Evolutionary conservation across 805 yeast genomes (phyloP), one percentile per base, ranked within the genome.

Genomic region (Candida gorgasii): DNA sequence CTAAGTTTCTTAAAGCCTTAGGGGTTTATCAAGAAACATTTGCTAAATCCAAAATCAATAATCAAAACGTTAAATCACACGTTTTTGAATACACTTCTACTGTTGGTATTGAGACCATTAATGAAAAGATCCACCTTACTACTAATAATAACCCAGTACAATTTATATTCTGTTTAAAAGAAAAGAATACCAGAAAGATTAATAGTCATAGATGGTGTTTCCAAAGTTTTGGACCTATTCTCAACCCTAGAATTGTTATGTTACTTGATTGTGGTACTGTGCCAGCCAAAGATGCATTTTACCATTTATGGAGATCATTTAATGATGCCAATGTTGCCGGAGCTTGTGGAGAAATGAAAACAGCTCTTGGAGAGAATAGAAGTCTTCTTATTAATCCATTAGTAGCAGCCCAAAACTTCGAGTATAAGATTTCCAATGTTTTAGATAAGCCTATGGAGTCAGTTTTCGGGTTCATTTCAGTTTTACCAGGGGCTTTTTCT

Each of bases 121-220:
- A 80, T 36, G 79, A 79, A 40, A 74, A 75, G 11, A 83, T 90
- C 32, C 83, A 84, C 54, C 67, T 92, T 32, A 77, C 80, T 0
- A 75, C 89, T 1, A 85, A 82, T 45, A 69, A 76, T 46, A 74
- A 75, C 16, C 99, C 99, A 0, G 84, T 89, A 8, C 98, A 92
- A 62, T 69, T 93, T 64, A 62, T 92, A 18, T 90, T 90, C 61
- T 92, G 97, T 55, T 67, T 92, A 55, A 92, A 92, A 59, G 98
- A 92, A 57, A 80, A 82, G 57, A 92, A 92, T 62, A 81, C 85
- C 51, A 82, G 86, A 59, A 92, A 92, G 58, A 92, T 92, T 61
- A 92, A 92, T 63, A 89, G 97, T 3, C 99, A 92, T 65, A 77
- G 97, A 54, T 92, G 99, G 99, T 89, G 95, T 22, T 82, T 92